A percentile compares a stretch with the other conserved stretches of the same genome.
Evolutionary conservation across 2,329 filamentous ascomycete species (phyloP).

Genomic region (Sphaerulina populicola): DNA sequence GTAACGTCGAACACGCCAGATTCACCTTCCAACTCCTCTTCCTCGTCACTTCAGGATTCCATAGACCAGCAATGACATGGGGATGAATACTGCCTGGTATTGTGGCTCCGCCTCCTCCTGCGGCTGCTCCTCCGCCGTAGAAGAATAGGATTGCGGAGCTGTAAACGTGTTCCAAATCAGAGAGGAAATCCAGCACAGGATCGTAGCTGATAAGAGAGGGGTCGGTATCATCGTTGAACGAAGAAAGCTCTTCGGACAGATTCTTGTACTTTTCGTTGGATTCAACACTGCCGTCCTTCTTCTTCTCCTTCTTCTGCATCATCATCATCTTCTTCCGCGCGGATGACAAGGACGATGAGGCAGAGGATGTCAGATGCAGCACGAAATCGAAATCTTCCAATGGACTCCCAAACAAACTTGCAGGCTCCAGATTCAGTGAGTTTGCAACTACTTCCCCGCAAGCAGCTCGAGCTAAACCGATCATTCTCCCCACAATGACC

Average conservation of each 20-base stretch:
- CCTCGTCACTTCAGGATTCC: constrained; percentile 49
- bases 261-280: constrained; percentile 67
- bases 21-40: constrained; percentile 60
- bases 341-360: not conserved
- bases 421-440: constrained; percentile 36
- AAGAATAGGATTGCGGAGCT: constrained; percentile 70
- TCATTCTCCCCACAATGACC: constrained; percentile 77
- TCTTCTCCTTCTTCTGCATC: constrained; percentile 28
- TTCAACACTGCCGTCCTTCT: constrained; percentile 21
- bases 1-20: constrained; percentile 58
- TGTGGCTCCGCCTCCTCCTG: too few species aligned
- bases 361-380: constrained; percentile 57
- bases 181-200: constrained; percentile 55
- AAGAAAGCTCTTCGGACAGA: constrained; percentile 49
- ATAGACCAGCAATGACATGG: constrained; percentile 54
- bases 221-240: constrained; percentile 30
- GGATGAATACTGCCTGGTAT: constrained; percentile 35
- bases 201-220: constrained; percentile 47
- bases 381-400: constrained; percentile 76
- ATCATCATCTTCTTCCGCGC: not conserved
- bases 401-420: constrained; percentile 62
- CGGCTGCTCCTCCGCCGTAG: constrained; percentile 44
- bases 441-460: constrained; percentile 45
- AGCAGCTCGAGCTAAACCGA: constrained; percentile 68
- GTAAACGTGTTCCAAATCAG: constrained; percentile 61